A percentile compares a stretch with the other conserved stretches of the same genome.
Conservation (phyloP, 2,329 filamentous ascomycete species). For the Orbilia ellipsospora region DNA sequence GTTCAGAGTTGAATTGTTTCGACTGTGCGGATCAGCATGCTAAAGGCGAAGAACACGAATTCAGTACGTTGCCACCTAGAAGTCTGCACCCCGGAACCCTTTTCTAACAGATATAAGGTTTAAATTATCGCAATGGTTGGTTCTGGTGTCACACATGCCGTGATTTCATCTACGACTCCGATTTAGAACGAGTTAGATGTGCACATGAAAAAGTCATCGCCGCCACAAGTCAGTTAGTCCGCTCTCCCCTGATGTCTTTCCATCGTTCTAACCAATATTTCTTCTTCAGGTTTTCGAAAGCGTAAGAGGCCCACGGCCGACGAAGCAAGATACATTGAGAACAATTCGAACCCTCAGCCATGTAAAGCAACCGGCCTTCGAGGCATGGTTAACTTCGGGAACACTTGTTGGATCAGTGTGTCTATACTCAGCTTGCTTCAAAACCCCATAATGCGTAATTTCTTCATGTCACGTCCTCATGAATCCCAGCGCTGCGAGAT, state of each 20-base stretch:
- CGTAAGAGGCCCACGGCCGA: conserved; percentile 64
- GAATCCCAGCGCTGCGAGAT: conserved; percentile 76
- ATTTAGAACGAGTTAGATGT: conserved; percentile 78
- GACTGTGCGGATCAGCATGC: conserved; percentile 57
- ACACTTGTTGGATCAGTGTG: conserved; percentile 97
- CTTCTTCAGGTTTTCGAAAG: conserved; percentile 22
- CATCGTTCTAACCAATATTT: not conserved
- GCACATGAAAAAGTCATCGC: conserved; percentile 68
- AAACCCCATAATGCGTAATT: conserved; percentile 90
- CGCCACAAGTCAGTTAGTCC: conserved; percentile 73
- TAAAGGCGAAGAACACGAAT: conserved; percentile 54
- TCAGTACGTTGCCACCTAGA: conserved; percentile 52
- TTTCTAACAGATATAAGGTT: conserved; percentile 11
- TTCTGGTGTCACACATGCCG: conserved; percentile 83
- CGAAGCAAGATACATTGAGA: conserved; percentile 79
- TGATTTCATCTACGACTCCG: conserved; percentile 84
- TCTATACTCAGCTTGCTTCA: conserved; percentile 93
- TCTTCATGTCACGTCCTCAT: conserved; percentile 91
- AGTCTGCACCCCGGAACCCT: not conserved
- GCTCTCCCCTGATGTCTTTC: conserved; percentile 63
- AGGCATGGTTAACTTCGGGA: conserved; percentile 96
- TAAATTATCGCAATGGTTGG: conserved; percentile 79
- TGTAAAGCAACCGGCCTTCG: conserved; percentile 85
- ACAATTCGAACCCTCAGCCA: conserved; percentile 81
- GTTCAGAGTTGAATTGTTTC: conserved; percentile 56